Evolutionary conservation across 306 rosid species (phyloP), one percentile per base, ranked within the genome.

Genomic region (Leucaena leucocephala): DNA sequence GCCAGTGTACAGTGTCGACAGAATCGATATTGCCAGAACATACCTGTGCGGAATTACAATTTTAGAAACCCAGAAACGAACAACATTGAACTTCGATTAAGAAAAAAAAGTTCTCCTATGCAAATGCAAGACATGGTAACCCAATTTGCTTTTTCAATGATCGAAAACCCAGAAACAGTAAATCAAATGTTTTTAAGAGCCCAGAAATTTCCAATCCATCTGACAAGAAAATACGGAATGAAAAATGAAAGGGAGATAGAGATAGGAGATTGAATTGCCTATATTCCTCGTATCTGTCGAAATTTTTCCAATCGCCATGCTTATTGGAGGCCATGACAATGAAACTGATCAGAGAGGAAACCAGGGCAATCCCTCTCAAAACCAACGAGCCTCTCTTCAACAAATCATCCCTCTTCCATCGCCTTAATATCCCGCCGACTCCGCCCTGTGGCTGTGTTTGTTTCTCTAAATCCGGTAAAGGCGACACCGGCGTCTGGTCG

Each of bases 331-430:
- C 92, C 95, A 85, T 89, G 82, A 81, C 65, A 3, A 91, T 27
- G 80, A 91, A 85, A 16, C 90, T 78, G 27, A 92, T 83, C 21
- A 89, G 66, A 68, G 93, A 92, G 68, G 88, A 86, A 34, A 91
- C n/a, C 77, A 94, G 34, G 14, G 90, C 87, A 55, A 77, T 35
- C 58, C 84, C 97, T 81, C 95, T 85, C 66, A 94, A 40, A 2
- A 62, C 85, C 45, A 94, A 46, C 0, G 88, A 85, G 4, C 88
- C 91, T 87, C 74, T 90, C 71, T 76, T 89, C 39, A 94, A 6
- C 50, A 88, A 76, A 59, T 88, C 93, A 14, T 91, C 92, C 48
- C 92, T 94, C 86, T 82, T 86, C 91, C 89, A 88, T 71, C 90
- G 86, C 77, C 75, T 74, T n/a, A 94, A 19, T 63, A 89, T 82